phyloP scores from a whole-genome alignment of 805 yeast genomes.

The Saturnispora saitoi region DNA sequence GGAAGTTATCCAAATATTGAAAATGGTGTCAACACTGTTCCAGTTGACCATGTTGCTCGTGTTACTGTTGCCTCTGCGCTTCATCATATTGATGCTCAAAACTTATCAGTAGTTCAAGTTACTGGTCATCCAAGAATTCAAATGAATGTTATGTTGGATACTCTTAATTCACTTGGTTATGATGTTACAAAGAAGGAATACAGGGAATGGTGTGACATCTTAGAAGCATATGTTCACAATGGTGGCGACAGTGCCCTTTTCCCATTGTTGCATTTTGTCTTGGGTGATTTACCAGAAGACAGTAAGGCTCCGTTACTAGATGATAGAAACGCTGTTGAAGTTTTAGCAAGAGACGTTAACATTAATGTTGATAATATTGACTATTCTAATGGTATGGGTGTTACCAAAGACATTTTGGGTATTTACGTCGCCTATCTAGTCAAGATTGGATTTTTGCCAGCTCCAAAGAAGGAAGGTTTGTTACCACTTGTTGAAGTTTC shows the following conservation, averaged over 20 bases:
- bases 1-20: constrained; percentile 79
- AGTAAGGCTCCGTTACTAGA: constrained; percentile 95
- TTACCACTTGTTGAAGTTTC: constrained; percentile 54
- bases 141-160: constrained; percentile 65
- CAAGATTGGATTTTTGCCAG: constrained; percentile 70
- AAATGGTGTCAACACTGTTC: constrained; percentile 91
- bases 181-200: constrained; percentile 54
- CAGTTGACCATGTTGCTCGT: constrained; percentile 96
- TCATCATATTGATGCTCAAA: constrained; percentile 38
- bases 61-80: constrained; percentile 78
- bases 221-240: constrained; percentile 72
- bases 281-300: constrained; percentile 83
- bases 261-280: constrained; percentile 89
- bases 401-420: constrained; percentile 58
- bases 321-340: constrained; percentile 69
- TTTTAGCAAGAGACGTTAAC: constrained; percentile 50
- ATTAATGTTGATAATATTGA: constrained; percentile 50
- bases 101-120: constrained; percentile 74
- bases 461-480: constrained; percentile 41
- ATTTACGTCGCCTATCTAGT: constrained; percentile 72
- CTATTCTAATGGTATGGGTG: constrained; percentile 63
- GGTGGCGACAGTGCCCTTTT: constrained; percentile 78
- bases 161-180: constrained; percentile 68
- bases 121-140: constrained; percentile 92
- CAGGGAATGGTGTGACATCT: constrained; percentile 64